These are phyloP conservation scores for Prinsepia uniflora DNA, from an alignment of 306 rosid genomes.

Conservation along the genomic window DNA sequence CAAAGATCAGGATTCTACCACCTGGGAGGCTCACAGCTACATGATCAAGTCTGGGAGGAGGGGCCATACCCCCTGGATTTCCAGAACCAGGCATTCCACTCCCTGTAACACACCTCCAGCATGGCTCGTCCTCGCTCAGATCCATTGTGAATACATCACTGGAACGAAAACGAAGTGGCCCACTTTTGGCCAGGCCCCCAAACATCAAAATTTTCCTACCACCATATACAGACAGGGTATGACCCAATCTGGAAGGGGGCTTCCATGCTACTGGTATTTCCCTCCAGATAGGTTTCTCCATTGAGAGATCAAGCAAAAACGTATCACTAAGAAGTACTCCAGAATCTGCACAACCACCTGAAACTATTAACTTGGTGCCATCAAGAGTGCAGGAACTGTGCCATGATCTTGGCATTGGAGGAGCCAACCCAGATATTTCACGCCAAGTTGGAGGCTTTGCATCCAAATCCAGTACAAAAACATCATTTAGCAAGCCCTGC, in stretches of 20 bases:
- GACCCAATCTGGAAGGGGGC: slow-evolving; percentile 97
- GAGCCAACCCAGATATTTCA: slow-evolving; percentile 97
- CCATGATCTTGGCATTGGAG: slow-evolving; percentile 99
- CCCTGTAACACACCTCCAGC: slow-evolving; percentile 97
- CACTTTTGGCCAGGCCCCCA: slow-evolving; percentile 99
- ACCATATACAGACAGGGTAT: slow-evolving; percentile 90
- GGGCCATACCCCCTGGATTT: slow-evolving; percentile 95
- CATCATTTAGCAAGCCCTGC: slow-evolving; percentile 97
- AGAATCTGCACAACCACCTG: slow-evolving; percentile 99
- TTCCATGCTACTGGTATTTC: slow-evolving; percentile 98
- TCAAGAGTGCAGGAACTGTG: slow-evolving; percentile 98
- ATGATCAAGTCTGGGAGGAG: slow-evolving; percentile 99
- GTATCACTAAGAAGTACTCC: slow-evolving; percentile 98
- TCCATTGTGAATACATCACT: slow-evolving; percentile 97
- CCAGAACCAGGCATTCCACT: slow-evolving; percentile 99
- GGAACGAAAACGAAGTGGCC: slow-evolving; percentile 91
- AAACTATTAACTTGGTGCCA: slow-evolving; percentile 96
- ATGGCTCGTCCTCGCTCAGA: slow-evolving; percentile 91
- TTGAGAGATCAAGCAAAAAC: slow-evolving; percentile 91
- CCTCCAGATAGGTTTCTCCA: slow-evolving; percentile 96
- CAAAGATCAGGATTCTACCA: slow-evolving; percentile 93
- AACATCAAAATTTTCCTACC: slow-evolving; percentile 98
- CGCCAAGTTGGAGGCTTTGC: slow-evolving; percentile 98
- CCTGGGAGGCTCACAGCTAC: slow-evolving; percentile 98
- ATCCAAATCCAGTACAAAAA: slow-evolving; percentile 86